Evolutionary conservation across 2,329 filamentous ascomycete genomes (phyloP).

Genomic region (Zelopaecilomyces penicillatus): DNA sequence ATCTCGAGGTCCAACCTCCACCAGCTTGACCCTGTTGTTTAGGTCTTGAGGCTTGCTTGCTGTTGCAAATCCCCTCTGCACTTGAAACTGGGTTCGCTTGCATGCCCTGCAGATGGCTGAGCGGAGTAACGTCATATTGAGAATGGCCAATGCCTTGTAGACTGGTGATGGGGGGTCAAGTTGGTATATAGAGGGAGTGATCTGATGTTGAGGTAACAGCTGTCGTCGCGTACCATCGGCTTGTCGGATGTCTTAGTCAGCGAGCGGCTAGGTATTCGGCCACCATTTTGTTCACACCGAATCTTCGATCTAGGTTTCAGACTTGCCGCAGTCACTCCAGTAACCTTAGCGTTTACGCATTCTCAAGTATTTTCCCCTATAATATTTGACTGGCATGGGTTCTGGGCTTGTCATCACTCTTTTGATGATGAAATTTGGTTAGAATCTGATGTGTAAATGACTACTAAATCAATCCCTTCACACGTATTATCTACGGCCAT

Average conservation of each 20-base stretch:
- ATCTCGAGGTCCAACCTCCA: conserved; percentile 79
- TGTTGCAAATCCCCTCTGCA: conserved; percentile 32
- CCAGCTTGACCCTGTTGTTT: conserved; percentile 50
- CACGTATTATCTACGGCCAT: no score
- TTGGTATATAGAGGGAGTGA: conserved; percentile 4
- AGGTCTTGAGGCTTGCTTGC: conserved; percentile 20
- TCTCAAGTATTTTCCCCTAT: no score
- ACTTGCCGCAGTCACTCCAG: no score
- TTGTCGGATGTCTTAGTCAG: background rate
- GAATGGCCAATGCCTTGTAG: background rate
- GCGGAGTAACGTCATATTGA: conserved; percentile 27
- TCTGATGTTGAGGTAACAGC: conserved; percentile 5
- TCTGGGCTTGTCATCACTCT: no score
- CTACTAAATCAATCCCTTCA: no score
- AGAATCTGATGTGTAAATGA: no score
- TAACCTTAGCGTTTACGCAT: no score
- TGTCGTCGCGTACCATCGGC: conserved; percentile 10
- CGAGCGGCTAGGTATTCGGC: no score
- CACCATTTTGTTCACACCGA: no score
- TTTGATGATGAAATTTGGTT: no score
- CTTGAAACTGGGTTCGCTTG: conserved; percentile 22
- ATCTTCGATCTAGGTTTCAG: no score
- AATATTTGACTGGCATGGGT: no score
- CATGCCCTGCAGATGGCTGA: conserved; percentile 31
- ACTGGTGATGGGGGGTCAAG: conserved; percentile 1